These are phyloP conservation scores for Hyphodiscus hymeniophilus DNA, from an alignment of 495 filamentous ascomycete genomes.

Conservation along the genomic window DNA sequence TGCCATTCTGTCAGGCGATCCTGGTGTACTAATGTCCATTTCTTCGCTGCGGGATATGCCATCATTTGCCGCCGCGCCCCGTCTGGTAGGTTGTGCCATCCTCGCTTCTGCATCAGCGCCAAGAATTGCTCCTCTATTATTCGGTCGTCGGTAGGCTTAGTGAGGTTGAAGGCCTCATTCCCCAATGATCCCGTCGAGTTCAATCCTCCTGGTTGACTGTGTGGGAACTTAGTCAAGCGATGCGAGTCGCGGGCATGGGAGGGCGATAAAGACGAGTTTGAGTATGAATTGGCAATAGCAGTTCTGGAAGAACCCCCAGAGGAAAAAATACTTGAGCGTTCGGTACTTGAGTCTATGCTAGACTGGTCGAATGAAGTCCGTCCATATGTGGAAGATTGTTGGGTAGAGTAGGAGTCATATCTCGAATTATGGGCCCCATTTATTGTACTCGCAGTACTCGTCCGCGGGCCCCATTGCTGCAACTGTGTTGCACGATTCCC, in stretches of 20 bases:
- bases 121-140: constrained; percentile 89
- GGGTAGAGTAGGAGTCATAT: constrained; percentile 60
- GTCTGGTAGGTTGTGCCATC: constrained; percentile 94
- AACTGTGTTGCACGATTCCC: constrained; percentile 60
- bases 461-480: constrained; percentile 64
- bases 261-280: constrained; percentile 28
- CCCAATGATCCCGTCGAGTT: constrained; percentile 33
- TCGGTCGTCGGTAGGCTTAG: constrained; percentile 68
- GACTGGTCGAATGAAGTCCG: constrained; percentile 62
- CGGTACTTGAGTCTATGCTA: constrained; percentile 53
- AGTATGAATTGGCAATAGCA: constrained; percentile 40
- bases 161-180: constrained; percentile 54
- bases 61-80: constrained; percentile 92
- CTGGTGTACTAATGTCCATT: constrained; percentile 96
- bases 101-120: constrained; percentile 92
- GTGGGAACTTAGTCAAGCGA: constrained; percentile 39
- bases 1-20: constrained; percentile 90
- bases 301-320: constrained; percentile 52
- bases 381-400: constrained; percentile 62
- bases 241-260: constrained; percentile 40
- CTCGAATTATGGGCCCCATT: constrained; percentile 39
- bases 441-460: constrained; percentile 39
- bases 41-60: constrained; percentile 86
- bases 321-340: constrained; percentile 55
- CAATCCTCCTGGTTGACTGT: constrained; percentile 28